Base-by-base conservation (phyloP, 495 filamentous ascomycete genomes). In the Lepraria neglecta region DNA sequence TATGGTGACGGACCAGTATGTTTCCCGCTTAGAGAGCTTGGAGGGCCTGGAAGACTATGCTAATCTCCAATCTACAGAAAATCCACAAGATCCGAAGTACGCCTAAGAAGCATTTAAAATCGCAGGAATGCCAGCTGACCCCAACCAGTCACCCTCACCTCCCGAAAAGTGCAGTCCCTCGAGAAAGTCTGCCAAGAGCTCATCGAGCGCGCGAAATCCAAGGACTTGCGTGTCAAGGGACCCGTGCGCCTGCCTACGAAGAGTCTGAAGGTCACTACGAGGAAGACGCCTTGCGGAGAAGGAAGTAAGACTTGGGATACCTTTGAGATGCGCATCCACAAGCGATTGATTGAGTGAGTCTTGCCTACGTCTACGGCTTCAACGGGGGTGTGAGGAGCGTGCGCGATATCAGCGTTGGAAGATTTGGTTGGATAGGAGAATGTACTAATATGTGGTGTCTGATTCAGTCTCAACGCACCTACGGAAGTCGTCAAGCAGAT, bases 401-500 rank as follows among this genome's bases (percentile, higher is more conserved):
- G 38, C 3, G n/a, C 24, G 24, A 15, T 33, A 10, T 24, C 7
- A 6, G 27, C 35, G 9, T 38, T 6, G 15, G 19, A 2, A 6
- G 14, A 6, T 60, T n/a, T 6, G 24, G 52, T 0, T 17, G 50
- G 51, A 4, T 42, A 21, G n/a, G 56, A 40, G 15, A 1, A 21
- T 5, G 7, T 30, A 42, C 60, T 60, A 43, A 60, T 24, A 0
- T 9, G 1, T 30, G 10, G 53, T 45, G 31, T 47, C 17, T 0
- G 30, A 17, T 63, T 47, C 68, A 92, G 90, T 80, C 81, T 97
- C 61, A 94, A 92, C 76, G 94, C 94, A 64, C 94, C 94, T 59
- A 98, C 94, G 69, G 94, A 98, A 84, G 90, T 96, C 63, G 94
- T 98, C 77, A 98, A 98, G 87, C 91, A 96, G 84, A 97, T 98